A percentile compares a stretch with the other conserved stretches of the same genome.
These are phyloP conservation scores for Solanum etuberosum DNA, from an alignment of 257 asterid species.

Conservation along the genomic window DNA sequence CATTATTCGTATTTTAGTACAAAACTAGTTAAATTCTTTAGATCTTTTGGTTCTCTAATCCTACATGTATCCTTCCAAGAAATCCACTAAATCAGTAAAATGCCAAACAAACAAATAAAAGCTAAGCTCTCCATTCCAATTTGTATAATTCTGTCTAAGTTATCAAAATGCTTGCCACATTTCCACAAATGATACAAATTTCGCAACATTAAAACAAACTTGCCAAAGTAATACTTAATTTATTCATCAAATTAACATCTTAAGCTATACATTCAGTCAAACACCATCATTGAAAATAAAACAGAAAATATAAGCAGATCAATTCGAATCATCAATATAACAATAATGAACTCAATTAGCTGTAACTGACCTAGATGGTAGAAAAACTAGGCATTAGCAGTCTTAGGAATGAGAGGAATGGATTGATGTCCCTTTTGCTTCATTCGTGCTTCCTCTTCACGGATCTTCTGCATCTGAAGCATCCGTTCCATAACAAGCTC, in stretches of 20 bases:
- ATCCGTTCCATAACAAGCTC: conserved; percentile 97
- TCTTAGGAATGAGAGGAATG: conserved; percentile 63
- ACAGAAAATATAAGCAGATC: background rate
- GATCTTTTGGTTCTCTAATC: background rate
- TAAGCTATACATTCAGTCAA: background rate
- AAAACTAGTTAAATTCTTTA: background rate
- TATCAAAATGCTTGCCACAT: background rate
- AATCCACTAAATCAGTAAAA: background rate
- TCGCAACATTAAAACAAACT: background rate
- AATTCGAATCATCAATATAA: background rate
- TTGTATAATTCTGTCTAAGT: background rate
- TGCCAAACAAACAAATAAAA: background rate
- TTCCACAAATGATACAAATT: background rate
- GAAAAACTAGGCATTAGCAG: conserved; percentile 55
- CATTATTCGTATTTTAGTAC: background rate
- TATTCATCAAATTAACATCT: background rate
- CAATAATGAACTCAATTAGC: background rate
- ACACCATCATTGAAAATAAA: background rate
- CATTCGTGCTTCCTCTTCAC: conserved; percentile 37
- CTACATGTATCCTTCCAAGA: background rate
- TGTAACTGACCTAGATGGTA: background rate
- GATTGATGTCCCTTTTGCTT: conserved; percentile 6
- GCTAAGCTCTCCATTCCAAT: background rate
- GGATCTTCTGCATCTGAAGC: conserved; percentile 98
- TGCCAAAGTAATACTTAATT: background rate